These are phyloP conservation scores for Dothistroma pini DNA, from an alignment of 2,329 filamentous ascomycete species.

Conservation along the genomic window DNA sequence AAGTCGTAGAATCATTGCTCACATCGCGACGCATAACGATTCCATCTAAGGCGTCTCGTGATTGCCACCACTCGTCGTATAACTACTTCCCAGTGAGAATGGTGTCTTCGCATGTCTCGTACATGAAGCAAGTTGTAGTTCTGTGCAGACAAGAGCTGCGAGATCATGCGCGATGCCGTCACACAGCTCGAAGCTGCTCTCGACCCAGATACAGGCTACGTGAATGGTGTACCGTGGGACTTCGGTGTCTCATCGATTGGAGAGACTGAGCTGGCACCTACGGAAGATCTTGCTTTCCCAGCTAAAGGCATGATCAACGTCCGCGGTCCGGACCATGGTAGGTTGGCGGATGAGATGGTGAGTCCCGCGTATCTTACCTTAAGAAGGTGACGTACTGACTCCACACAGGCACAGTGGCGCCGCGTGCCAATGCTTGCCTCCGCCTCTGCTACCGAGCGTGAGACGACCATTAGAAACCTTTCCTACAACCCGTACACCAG, in stretches of 20 bases:
- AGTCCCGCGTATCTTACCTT: background rate
- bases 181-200: slow-evolving; percentile 3
- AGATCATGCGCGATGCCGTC: slow-evolving; percentile 4
- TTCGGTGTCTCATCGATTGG: background rate
- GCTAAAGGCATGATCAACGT: background rate
- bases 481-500: background rate
- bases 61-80: too few species aligned
- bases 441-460: background rate
- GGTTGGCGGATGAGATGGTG: background rate
- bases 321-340: background rate
- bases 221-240: slow-evolving; percentile 4
- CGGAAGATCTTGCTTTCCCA: background rate
- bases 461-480: background rate
- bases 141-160: background rate
- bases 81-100: too few species aligned
- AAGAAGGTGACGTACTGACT: too few species aligned
- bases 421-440: background rate
- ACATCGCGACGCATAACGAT: too few species aligned
- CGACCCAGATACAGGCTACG: slow-evolving; percentile 3
- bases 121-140: too few species aligned
- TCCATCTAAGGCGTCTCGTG: too few species aligned
- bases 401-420: background rate
- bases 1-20: too few species aligned
- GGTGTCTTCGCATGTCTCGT: too few species aligned
- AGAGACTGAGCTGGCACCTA: background rate